Evolutionary conservation across 768 basidiomycete genomes (phyloP).

Genomic region (Gloeopeniophorella convolvens): DNA sequence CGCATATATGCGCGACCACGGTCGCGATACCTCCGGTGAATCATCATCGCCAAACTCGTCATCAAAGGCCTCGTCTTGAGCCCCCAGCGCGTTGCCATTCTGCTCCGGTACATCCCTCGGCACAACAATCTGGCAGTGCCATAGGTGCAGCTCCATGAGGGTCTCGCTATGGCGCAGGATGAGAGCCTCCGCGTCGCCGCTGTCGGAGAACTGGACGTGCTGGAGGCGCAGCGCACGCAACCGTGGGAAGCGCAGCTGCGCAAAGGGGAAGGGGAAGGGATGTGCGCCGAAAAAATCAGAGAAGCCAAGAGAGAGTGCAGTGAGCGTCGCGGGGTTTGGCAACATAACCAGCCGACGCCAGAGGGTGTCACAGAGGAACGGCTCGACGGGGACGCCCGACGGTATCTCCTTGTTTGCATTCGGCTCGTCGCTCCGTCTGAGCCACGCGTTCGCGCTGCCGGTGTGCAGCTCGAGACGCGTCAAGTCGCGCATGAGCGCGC

Average conservation of each 20-base stretch:
- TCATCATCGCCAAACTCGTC: not conserved
- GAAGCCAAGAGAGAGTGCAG: slow-evolving; percentile 10
- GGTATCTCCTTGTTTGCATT: no score
- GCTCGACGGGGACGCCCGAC: not conserved
- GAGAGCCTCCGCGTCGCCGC: slow-evolving; percentile 8
- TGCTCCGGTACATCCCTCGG: not conserved
- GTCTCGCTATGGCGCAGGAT: slow-evolving; percentile 5
- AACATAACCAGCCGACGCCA: not conserved
- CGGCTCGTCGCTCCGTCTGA: not conserved
- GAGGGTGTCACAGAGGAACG: slow-evolving; percentile 6
- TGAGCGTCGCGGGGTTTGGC: not conserved
- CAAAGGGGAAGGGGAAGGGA: slow-evolving; percentile 1
- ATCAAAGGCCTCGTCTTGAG: no score
- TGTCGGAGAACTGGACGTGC: slow-evolving; percentile 10
- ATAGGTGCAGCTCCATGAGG: slow-evolving; percentile 8
- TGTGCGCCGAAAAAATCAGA: slow-evolving; percentile 4
- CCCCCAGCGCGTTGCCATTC: not conserved
- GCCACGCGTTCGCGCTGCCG: slow-evolving; percentile 1
- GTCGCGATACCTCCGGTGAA: slow-evolving; percentile 8
- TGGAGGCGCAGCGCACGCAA: slow-evolving; percentile 9
- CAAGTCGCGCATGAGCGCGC: not conserved
- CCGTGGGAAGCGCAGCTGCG: slow-evolving; percentile 6
- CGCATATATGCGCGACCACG: slow-evolving; percentile 7
- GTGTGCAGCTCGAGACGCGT: slow-evolving; percentile 5
- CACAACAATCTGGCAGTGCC: slow-evolving; percentile 10